Percentiles rank a stretch among this genome's conserved stretches.
Conservation (phyloP, 495 filamentous ascomycete species). For the Hypoxylon lienhwacheense region DNA sequence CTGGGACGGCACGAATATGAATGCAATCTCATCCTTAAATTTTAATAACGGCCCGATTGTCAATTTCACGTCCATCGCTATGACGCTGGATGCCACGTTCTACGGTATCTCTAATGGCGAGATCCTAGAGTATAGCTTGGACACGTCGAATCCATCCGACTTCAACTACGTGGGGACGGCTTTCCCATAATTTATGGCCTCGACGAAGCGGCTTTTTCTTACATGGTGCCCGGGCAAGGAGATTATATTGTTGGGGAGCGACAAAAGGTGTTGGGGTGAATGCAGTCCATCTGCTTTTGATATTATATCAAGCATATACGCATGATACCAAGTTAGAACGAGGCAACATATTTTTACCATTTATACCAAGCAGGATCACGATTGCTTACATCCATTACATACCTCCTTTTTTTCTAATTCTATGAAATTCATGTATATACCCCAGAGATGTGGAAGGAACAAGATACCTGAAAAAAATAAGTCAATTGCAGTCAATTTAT, state of each 20-base stretch:
- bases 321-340: neutral
- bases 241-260: conserved; percentile 1
- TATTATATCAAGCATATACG: conserved; percentile 3
- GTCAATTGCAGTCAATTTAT: too few relatives aligned
- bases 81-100: conserved; percentile 30
- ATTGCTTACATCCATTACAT: neutral
- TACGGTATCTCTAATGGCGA: conserved; percentile 29
- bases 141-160: conserved; percentile 22
- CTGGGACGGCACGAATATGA: conserved; percentile 19
- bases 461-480: too few relatives aligned
- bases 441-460: too few relatives aligned
- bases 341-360: conserved; percentile 5
- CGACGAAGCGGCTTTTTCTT: neutral
- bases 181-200: conserved; percentile 13
- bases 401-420: too few relatives aligned
- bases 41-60: conserved; percentile 17
- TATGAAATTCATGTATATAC: conserved; percentile 5
- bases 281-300: conserved; percentile 4
- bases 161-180: conserved; percentile 27
- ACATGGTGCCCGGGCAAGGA: conserved; percentile 8
- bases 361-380: conserved; percentile 3
- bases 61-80: conserved; percentile 33
- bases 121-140: conserved; percentile 27
- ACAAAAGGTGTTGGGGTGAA: conserved; percentile 17
- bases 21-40: conserved; percentile 3